Evolutionary conservation across 768 basidiomycete genomes (phyloP).

Genomic region (Royoungia palumana): DNA sequence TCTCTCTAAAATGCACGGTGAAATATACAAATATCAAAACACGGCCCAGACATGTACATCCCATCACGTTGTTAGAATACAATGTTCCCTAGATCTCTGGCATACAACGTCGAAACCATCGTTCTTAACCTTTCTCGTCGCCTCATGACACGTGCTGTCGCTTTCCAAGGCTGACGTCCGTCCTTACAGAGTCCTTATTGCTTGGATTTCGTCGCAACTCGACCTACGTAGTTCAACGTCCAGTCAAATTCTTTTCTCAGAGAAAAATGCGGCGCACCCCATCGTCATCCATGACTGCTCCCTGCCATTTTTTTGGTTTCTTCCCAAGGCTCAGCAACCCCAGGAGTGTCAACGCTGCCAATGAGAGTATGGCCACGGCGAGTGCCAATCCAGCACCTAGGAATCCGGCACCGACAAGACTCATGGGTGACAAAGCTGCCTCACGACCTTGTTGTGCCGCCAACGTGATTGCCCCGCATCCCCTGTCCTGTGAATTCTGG

Average conservation of each 20-base stretch:
- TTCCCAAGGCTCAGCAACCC: constrained; percentile 35
- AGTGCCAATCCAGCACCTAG: constrained; percentile 58
- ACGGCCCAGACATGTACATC: constrained; percentile 12
- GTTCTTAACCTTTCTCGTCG: not conserved
- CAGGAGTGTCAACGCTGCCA: constrained; percentile 39
- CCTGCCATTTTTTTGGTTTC: constrained; percentile 3
- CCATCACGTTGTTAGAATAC: constrained; percentile 14
- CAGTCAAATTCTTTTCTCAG: not conserved
- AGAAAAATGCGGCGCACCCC: constrained; percentile 15
- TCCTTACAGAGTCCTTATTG: constrained; percentile 1
- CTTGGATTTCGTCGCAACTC: constrained; percentile 21
- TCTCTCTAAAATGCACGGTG: too few relatives aligned
- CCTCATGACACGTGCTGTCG: not conserved
- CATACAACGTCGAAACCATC: not conserved
- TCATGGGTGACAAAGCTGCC: constrained; percentile 39
- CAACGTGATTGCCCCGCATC: constrained; percentile 48
- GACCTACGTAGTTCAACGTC: constrained; percentile 15
- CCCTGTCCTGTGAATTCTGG: constrained; percentile 52
- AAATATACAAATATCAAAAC: constrained; percentile 11
- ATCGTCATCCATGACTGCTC: constrained; percentile 3
- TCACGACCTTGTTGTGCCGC: constrained; percentile 25
- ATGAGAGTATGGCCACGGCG: constrained; percentile 37
- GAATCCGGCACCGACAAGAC: constrained; percentile 62
- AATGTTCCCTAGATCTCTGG: constrained; percentile 12
- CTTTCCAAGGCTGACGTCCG: not conserved